These are phyloP conservation scores for Centella asiatica DNA, from an alignment of 129 eudicot species.

Conservation along the genomic window DNA sequence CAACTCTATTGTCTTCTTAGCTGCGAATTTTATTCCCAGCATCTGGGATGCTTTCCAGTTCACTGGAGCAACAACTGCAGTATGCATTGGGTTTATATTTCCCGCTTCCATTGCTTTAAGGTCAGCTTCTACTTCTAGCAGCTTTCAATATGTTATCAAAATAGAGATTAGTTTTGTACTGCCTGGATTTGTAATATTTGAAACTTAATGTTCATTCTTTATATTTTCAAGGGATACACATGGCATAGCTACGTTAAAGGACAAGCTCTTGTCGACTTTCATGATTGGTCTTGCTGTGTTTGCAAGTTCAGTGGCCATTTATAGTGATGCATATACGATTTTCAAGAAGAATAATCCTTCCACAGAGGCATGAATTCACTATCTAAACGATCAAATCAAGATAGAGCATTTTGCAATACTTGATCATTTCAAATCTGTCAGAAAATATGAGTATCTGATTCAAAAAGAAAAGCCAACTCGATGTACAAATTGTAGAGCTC, in stretches of 20 bases:
- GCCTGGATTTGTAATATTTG: not conserved
- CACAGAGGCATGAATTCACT: not conserved
- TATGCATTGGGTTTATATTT: conserved; percentile 48
- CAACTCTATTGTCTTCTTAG: conserved; percentile 29
- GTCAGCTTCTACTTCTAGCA: conserved; percentile 12
- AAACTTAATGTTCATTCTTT: not conserved
- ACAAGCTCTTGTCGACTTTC: conserved; percentile 37
- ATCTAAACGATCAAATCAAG: not conserved
- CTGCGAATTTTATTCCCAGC: conserved; percentile 48
- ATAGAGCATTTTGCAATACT: not conserved
- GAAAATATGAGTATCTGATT: conserved; percentile 1
- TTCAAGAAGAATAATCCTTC: conserved; percentile 31
- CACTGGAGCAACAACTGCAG: conserved; percentile 51
- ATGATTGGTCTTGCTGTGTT: conserved; percentile 51
- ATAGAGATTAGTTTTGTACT: not conserved
- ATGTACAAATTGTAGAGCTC: not conserved
- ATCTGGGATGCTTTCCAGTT: conserved; percentile 59
- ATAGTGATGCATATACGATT: conserved; percentile 41
- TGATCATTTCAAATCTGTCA: not conserved
- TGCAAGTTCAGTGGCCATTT: conserved; percentile 48
- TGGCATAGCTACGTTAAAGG: conserved; percentile 43
- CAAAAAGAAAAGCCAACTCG: not conserved
- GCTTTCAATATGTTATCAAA: not conserved
- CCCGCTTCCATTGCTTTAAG: conserved; percentile 49
- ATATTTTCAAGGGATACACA: conserved; percentile 36